Evolutionary conservation across 1,139 yeast species (phyloP).

Genomic region (Protomyces inouyei): DNA sequence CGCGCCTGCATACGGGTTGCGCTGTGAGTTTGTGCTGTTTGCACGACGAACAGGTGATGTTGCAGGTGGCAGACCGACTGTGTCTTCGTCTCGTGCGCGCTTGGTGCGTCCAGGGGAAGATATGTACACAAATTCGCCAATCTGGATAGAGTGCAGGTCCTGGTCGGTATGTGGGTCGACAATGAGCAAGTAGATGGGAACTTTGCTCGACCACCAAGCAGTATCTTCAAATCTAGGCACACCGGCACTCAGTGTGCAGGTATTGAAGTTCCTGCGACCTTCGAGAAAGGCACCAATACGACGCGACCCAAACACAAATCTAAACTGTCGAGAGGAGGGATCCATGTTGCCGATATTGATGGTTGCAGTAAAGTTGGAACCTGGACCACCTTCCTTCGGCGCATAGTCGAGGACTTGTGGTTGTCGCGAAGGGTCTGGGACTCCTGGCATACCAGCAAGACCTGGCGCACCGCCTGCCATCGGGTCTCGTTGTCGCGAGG

Average conservation of each 20-base stretch:
- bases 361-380: constrained; percentile 8
- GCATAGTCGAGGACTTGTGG: constrained; percentile 8
- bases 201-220: constrained; percentile 17
- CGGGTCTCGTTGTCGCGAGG: background rate
- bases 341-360: constrained; percentile 7
- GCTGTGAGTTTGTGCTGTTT: background rate
- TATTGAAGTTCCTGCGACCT: background rate
- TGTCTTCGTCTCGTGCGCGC: constrained; percentile 10
- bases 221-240: constrained; percentile 14
- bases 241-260: constrained; percentile 2
- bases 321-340: constrained; percentile 1
- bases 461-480: background rate
- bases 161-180: constrained; percentile 13
- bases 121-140: constrained; percentile 15
- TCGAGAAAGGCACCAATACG: constrained; percentile 18
- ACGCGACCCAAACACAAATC: constrained; percentile 16
- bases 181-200: constrained; percentile 14
- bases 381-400: constrained; percentile 14
- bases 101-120: constrained; percentile 10
- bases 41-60: background rate
- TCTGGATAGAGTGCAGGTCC: constrained; percentile 6
- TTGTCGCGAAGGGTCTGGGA: background rate
- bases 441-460: background rate
- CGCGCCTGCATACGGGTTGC: background rate
- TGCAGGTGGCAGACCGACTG: background rate